Evolutionary conservation across 441 rosid genomes (phyloP).

Genomic region (Erysimum cheiri): DNA sequence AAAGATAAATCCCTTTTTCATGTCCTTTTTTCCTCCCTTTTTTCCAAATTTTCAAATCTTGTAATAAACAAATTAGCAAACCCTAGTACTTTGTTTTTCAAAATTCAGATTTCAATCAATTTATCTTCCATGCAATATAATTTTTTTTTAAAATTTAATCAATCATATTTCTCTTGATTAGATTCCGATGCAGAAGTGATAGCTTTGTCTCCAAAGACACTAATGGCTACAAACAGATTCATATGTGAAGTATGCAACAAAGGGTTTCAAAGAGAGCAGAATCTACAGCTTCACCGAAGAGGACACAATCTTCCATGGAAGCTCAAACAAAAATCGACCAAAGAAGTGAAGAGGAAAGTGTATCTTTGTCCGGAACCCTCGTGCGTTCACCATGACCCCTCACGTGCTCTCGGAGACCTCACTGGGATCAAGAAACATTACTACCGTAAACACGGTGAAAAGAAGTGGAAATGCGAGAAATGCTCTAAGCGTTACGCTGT

Average conservation of each 20-base stretch:
- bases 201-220: slow-evolving; percentile 91
- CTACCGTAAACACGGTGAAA: slow-evolving; percentile 89
- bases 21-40: slow-evolving; percentile 31
- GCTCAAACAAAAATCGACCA: slow-evolving; percentile 79
- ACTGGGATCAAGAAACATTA: slow-evolving; percentile 94
- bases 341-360: slow-evolving; percentile 86
- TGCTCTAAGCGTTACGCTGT: slow-evolving; percentile 93
- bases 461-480: slow-evolving; percentile 94
- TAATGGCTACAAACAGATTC: slow-evolving; percentile 96
- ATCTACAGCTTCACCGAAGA: slow-evolving; percentile 93
- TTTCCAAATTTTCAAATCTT: slow-evolving; percentile 30
- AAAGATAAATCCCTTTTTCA: slow-evolving; percentile 32
- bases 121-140: slow-evolving; percentile 36
- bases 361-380: slow-evolving; percentile 95
- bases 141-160: background rate
- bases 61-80: slow-evolving; percentile 31
- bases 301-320: slow-evolving; percentile 98
- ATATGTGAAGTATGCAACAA: slow-evolving; percentile 96
- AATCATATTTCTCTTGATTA: slow-evolving; percentile 26
- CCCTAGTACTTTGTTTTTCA: slow-evolving; percentile 31
- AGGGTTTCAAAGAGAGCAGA: slow-evolving; percentile 96
- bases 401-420: slow-evolving; percentile 94
- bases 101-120: slow-evolving; percentile 11
- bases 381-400: slow-evolving; percentile 96
- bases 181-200: slow-evolving; percentile 94